Conservation (phyloP, 1,284 basidiomycete species). For the Paramarasmius palmivorus region DNA sequence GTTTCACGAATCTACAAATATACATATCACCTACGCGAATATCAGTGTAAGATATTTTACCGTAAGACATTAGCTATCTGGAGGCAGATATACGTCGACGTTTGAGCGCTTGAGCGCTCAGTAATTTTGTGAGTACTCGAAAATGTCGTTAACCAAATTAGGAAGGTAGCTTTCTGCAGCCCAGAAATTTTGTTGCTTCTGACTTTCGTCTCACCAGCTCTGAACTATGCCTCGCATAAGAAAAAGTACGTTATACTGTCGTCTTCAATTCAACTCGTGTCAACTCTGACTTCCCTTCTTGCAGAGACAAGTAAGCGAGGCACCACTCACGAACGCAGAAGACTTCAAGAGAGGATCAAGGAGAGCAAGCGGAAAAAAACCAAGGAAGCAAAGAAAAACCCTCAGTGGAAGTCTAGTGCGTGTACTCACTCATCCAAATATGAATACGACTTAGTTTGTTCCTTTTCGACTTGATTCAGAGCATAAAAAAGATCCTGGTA, state of each 20-base stretch:
- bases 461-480: conserved; percentile 35
- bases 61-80: no score
- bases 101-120: no score
- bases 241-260: conserved; percentile 52
- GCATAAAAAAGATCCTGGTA: conserved; percentile 88
- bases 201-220: neutral
- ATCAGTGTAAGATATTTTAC: no score
- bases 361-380: conserved; percentile 80
- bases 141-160: no score
- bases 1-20: no score
- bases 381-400: conserved; percentile 81
- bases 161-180: no score
- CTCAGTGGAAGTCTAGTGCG: conserved; percentile 88
- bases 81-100: no score
- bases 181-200: no score
- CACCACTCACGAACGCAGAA: conserved; percentile 74
- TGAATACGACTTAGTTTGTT: conserved; percentile 4
- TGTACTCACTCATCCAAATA: conserved; percentile 35
- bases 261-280: neutral
- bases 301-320: conserved; percentile 86
- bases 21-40: no score
- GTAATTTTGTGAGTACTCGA: no score
- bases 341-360: conserved; percentile 77
- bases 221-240: conserved; percentile 72
- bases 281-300: neutral